phyloP scores from a whole-genome alignment of 2,329 filamentous ascomycete genomes.

The Fusarium sp. region DNA sequence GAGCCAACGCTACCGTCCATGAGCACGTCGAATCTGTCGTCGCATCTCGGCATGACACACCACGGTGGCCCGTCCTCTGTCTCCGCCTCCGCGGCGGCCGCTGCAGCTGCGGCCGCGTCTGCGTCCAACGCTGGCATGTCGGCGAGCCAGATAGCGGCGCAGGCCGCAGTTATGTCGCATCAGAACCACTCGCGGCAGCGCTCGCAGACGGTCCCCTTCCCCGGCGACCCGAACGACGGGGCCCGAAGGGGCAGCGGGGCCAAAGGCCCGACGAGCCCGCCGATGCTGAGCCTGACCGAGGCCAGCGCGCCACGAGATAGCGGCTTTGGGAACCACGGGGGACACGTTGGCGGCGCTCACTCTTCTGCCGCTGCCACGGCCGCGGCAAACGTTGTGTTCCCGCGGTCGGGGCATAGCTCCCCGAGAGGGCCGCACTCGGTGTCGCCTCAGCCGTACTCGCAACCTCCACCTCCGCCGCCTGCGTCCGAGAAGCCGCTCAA shows the following conservation, averaged over 20 bases:
- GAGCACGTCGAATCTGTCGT: constrained; percentile 62
- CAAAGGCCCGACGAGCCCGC: constrained; percentile 65
- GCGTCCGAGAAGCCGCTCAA: constrained; percentile 65
- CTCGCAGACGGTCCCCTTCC: constrained; percentile 75
- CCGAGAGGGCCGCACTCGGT: constrained; percentile 52
- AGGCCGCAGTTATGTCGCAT: constrained; percentile 75
- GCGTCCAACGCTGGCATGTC: constrained; percentile 53
- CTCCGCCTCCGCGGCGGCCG: constrained; percentile 34
- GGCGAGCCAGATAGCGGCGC: constrained; percentile 81
- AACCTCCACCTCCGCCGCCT: constrained; percentile 50
- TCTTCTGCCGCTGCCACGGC: constrained; percentile 72
- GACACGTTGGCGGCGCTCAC: constrained; percentile 62
- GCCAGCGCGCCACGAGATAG: constrained; percentile 67
- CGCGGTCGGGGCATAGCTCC: constrained; percentile 65
- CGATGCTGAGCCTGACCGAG: constrained; percentile 69
- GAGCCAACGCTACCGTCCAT: constrained; percentile 74
- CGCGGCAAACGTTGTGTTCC: constrained; percentile 76
- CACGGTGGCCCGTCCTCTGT: constrained; percentile 26
- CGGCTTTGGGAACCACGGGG: constrained; percentile 57
- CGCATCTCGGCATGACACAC: constrained; percentile 57
- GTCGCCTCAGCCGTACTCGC: constrained; percentile 49
- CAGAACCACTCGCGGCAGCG: constrained; percentile 67
- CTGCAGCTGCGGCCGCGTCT: constrained; percentile 50
- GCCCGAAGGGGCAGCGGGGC: constrained; percentile 56
- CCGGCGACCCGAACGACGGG: constrained; percentile 55